Evolutionary conservation across 2,329 filamentous ascomycete species (phyloP).

Genomic region (Calonectria multiphialidica): DNA sequence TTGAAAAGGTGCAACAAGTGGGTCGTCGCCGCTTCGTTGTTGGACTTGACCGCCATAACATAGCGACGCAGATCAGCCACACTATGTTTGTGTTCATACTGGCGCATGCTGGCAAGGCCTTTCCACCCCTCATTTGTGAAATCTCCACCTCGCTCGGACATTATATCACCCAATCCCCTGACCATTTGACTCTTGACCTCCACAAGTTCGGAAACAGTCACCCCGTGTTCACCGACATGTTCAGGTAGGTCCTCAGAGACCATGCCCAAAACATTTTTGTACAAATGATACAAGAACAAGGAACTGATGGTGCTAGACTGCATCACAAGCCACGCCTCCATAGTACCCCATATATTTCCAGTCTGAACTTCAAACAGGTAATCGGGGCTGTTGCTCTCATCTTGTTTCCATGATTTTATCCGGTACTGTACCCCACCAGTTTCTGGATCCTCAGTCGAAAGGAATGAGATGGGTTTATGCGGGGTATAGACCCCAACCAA

Average conservation of each 20-base stretch:
- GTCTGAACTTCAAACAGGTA: background rate
- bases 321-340: constrained; percentile 33
- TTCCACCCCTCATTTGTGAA: constrained; percentile 13
- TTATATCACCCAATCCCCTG: background rate
- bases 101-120: constrained; percentile 26
- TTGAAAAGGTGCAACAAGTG: constrained; percentile 34
- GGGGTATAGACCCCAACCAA: constrained; percentile 29
- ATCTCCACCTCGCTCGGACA: background rate
- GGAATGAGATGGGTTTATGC: constrained; percentile 3
- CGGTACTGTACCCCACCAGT: background rate
- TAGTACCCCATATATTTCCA: constrained; percentile 15
- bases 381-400: background rate
- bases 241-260: background rate
- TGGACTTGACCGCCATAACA: background rate
- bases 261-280: background rate
- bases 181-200: background rate
- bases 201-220: background rate
- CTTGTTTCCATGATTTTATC: background rate
- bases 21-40: constrained; percentile 24
- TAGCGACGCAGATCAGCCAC: constrained; percentile 5
- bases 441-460: background rate
- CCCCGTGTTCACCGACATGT: background rate
- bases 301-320: constrained; percentile 34
- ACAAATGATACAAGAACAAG: constrained; percentile 29
- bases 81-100: constrained; percentile 26